phyloP scores from a whole-genome alignment of 768 basidiomycete species.

The Boletus reticulatus region DNA sequence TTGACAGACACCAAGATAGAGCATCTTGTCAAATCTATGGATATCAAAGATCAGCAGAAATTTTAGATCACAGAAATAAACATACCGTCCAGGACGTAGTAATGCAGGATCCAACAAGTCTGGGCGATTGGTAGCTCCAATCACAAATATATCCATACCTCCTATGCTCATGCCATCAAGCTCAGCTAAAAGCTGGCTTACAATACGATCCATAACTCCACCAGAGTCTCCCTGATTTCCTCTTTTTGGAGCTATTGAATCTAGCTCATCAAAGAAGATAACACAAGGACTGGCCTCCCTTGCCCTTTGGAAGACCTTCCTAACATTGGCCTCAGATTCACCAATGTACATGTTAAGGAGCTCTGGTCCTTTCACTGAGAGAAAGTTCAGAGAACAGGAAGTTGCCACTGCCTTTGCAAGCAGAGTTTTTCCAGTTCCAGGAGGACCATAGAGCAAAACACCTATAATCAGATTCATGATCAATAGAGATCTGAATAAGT shows the following conservation, averaged over 20 bases:
- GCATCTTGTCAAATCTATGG: constrained; percentile 88
- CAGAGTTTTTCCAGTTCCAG: constrained; percentile 93
- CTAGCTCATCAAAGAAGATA: constrained; percentile 96
- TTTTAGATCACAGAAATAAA: neutral
- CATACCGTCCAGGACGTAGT: constrained; percentile 81
- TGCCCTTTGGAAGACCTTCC: constrained; percentile 87
- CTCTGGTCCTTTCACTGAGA: constrained; percentile 97
- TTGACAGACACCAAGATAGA: constrained; percentile 91
- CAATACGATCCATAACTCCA: constrained; percentile 97
- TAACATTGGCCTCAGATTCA: constrained; percentile 96
- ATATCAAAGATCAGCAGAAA: neutral
- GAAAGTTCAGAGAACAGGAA: constrained; percentile 91
- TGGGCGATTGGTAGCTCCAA: constrained; percentile 94
- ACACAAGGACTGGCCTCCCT: constrained; percentile 92
- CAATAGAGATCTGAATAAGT: neutral
- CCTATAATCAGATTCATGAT: constrained; percentile 42
- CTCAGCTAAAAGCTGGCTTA: constrained; percentile 91
- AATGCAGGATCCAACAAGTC: constrained; percentile 89
- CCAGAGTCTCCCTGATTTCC: constrained; percentile 96
- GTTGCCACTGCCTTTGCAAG: constrained; percentile 97
- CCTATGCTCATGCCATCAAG: constrained; percentile 84
- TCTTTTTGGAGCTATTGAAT: constrained; percentile 91
- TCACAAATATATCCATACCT: constrained; percentile 80
- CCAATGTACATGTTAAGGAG: constrained; percentile 98
- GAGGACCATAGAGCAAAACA: constrained; percentile 90